Base-by-base conservation (phyloP, 75 land plant species). In the Pinus albicaulis region DNA sequence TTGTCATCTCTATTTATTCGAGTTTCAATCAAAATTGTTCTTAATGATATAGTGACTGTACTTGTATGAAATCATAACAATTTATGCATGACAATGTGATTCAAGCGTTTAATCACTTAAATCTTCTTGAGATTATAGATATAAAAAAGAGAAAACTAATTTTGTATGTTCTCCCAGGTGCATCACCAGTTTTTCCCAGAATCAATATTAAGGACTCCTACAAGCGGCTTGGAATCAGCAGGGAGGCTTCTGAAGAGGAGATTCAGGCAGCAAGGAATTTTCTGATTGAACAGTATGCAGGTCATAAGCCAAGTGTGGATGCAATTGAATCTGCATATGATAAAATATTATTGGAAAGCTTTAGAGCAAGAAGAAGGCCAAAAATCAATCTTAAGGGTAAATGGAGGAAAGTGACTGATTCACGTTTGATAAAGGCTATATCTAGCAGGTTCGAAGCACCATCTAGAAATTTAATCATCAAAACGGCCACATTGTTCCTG, bases 311-410 rank as follows among this genome's bases (percentile, higher is more conserved):
- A 58, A 93, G 96, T 80, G 76, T 87, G 25, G 90, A 94, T 83
- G 87, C 96, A 31, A 93, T 93, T 76, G 96, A 93, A 84, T 85
- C 96, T 64, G 96, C 96, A 23, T 88, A 93, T 84, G 96, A 93
- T 77, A 92, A 93, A 58, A 91, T 93, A 59, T 86, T 93, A 25
- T 87, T 87, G 94, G 92, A 92, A 72, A 88, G 86, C 78, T 88
- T 92, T 22, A 73, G 80, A 82, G 86, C 82, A n/a, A 85, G 94
- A 80, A 92, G 77, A 81, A 87, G 81, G 20, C 90, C 92, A 71
- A 93, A 92, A 76, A 66, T 89, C 53, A 75, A 90, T 81, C 38
- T 90, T 22, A 85, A 90, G 81, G 89, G 83, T 71, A 90, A 84
- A 77, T 77, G 90, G 25, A 86, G 84, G 56, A 86, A 93, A 44